A percentile compares a stretch with the other conserved stretches of the same genome.
These are phyloP conservation scores for Ilyonectria robusta DNA, from an alignment of 2,329 filamentous ascomycete species.

Conservation along the genomic window DNA sequence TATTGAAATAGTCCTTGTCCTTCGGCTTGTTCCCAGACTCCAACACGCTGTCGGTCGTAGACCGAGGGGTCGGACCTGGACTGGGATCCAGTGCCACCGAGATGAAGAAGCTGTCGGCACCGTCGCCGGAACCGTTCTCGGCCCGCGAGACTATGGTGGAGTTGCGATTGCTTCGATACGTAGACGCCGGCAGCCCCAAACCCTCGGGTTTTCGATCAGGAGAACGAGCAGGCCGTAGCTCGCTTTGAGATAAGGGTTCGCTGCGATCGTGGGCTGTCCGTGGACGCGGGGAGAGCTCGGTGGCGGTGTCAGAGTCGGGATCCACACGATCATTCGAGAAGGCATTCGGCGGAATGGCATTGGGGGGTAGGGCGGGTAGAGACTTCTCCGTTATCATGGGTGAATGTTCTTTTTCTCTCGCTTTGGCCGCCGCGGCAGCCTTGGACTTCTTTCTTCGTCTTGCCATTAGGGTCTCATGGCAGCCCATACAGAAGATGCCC, in stretches of 20 bases:
- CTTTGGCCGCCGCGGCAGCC: constrained; percentile 70
- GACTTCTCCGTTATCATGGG: constrained; percentile 90
- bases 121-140: constrained; percentile 63
- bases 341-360: constrained; percentile 73
- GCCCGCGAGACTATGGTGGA: constrained; percentile 74
- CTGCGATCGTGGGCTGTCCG: constrained; percentile 65
- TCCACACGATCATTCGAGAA: constrained; percentile 74
- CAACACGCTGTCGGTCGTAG: constrained; percentile 62
- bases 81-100: constrained; percentile 82
- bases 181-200: constrained; percentile 80
- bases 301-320: constrained; percentile 75
- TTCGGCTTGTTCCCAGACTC: constrained; percentile 62
- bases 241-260: constrained; percentile 70
- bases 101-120: constrained; percentile 80
- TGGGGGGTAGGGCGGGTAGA: constrained; percentile 89
- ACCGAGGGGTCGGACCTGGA: constrained; percentile 70
- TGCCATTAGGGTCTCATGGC: constrained; percentile 97
- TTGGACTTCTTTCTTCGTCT: constrained; percentile 89
- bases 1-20: constrained; percentile 73
- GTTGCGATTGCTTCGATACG: constrained; percentile 83
- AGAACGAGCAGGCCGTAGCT: constrained; percentile 67
- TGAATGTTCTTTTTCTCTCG: constrained; percentile 73
- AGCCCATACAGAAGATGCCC: constrained; percentile 99
- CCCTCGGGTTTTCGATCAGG: constrained; percentile 72
- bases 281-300: constrained; percentile 77